Evolutionary conservation across 495 filamentous ascomycete genomes (phyloP).

Genomic region (Trichocladium uniseriatum): DNA sequence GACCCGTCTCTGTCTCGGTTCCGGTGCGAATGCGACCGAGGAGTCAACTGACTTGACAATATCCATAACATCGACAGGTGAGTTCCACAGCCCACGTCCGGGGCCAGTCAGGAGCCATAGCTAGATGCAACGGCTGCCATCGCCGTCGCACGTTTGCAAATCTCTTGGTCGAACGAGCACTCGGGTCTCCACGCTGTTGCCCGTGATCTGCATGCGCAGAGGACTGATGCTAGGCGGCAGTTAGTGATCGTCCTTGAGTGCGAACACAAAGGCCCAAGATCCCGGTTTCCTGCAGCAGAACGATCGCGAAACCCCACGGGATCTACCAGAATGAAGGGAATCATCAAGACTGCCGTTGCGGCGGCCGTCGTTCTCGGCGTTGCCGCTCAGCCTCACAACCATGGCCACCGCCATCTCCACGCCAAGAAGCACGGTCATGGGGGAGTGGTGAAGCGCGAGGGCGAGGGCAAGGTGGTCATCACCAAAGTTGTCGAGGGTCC

Average conservation of each 20-base stretch:
- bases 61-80: conserved; percentile 1
- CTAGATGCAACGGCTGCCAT: neutral
- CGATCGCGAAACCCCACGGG: neutral
- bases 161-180: neutral
- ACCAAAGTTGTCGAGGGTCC: conserved; percentile 35
- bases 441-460: conserved; percentile 35
- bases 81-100: conserved; percentile 1
- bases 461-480: conserved; percentile 24
- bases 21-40: neutral
- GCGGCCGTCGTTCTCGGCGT: conserved; percentile 35
- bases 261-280: neutral
- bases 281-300: too few species aligned
- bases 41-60: neutral
- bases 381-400: conserved; percentile 40
- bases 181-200: neutral
- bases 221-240: neutral
- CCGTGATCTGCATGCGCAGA: neutral
- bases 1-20: neutral
- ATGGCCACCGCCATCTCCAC: conserved; percentile 32
- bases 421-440: conserved; percentile 28
- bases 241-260: neutral
- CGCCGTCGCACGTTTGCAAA: neutral
- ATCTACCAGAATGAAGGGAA: conserved; percentile 39
- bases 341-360: conserved; percentile 38
- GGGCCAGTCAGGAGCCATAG: neutral